These are phyloP conservation scores for Sporobolomyces roseus DNA, from an alignment of 768 basidiomycete genomes.

Conservation along the genomic window DNA sequence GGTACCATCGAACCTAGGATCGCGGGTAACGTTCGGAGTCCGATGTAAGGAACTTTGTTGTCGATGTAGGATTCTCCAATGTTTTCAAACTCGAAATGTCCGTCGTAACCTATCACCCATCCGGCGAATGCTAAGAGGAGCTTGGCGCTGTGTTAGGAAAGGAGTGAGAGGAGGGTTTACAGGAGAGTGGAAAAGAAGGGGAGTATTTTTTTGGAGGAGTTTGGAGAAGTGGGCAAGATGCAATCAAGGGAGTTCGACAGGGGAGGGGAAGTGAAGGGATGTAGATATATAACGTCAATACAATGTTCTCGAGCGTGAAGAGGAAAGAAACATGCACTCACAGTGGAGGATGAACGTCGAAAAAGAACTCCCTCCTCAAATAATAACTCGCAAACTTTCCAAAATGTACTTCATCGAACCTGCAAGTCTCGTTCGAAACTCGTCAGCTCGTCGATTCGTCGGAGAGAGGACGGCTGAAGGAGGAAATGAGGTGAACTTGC, in stretches of 20 bases:
- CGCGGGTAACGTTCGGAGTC: conserved; percentile 87
- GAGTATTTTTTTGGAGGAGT: too few species aligned
- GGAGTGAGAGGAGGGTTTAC: too few species aligned
- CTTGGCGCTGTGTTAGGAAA: too few species aligned
- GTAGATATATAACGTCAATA: too few species aligned
- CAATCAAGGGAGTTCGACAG: too few species aligned
- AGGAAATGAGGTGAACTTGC: conserved; percentile 37
- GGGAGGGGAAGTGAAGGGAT: too few species aligned
- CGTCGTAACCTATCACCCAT: conserved; percentile 95
- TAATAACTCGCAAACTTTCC: conserved; percentile 97
- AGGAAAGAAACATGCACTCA: background rate
- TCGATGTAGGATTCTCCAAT: conserved; percentile 90
- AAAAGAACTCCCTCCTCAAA: conserved; percentile 88
- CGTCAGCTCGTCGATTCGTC: background rate
- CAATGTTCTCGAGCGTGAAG: too few species aligned
- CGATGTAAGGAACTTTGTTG: conserved; percentile 85
- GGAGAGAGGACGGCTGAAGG: background rate
- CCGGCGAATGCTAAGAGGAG: conserved; percentile 88
- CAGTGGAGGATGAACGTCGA: conserved; percentile 97
- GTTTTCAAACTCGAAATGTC: conserved; percentile 85
- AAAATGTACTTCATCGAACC: conserved; percentile 61
- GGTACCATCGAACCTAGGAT: conserved; percentile 84
- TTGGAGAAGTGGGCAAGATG: too few species aligned
- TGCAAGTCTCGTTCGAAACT: background rate
- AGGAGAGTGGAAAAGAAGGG: background rate